Evolutionary conservation across 1,139 yeast species (phyloP), one percentile per base, ranked within the genome.

Genomic region (Debaryomycetaceae sp.): DNA sequence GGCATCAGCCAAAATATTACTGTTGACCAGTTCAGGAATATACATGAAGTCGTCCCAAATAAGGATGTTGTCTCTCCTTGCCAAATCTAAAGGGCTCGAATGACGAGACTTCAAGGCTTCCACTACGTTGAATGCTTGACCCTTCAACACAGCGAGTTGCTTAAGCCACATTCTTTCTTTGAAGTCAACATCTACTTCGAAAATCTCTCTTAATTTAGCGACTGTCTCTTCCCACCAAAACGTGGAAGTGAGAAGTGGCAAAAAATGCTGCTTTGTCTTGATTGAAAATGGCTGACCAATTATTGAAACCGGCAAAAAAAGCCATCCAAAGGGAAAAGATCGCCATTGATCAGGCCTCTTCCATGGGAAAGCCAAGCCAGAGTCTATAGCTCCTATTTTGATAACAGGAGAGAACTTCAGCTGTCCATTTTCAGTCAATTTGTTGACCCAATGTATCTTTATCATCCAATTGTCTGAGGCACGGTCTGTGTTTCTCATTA

Each of bases 331-430:
- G 0, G 93, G 93, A 53, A 83, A 85, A 1, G 88, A 82, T 44
- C 93, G 65, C 90, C 91, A 84, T 56, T 84, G 90, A 59, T 85
- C 87, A 0, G 93, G 93, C 52, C 84, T 88, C 54, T 85, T 85
- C 91, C 91, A 85, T 5, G 93, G 93, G 54, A 83, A 84, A 0
- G 91, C 77, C 29, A 85, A 67, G 0, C 91, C 91, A 3, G 88
- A 83, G 56, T 85, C 93, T 42, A 85, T 85, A 0, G 93, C 93
- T 2, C 89, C 90, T 20, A 85, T 70, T 42, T 67, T 72, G n/a
- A 85, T 51, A 0, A 47, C 49, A 0, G 86, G 84, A 24, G 51
- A 52, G 45, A 55, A 38, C 34, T 52, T 57, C 9, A 39, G 48
- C 3, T 34, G 44, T 5, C 37, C 45, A 8, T 43, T 40, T 6